Evolutionary conservation across 2,329 filamentous ascomycete species (phyloP), one percentile per base, ranked within the genome.

Genomic region (Ophiostoma pallidulum): DNA sequence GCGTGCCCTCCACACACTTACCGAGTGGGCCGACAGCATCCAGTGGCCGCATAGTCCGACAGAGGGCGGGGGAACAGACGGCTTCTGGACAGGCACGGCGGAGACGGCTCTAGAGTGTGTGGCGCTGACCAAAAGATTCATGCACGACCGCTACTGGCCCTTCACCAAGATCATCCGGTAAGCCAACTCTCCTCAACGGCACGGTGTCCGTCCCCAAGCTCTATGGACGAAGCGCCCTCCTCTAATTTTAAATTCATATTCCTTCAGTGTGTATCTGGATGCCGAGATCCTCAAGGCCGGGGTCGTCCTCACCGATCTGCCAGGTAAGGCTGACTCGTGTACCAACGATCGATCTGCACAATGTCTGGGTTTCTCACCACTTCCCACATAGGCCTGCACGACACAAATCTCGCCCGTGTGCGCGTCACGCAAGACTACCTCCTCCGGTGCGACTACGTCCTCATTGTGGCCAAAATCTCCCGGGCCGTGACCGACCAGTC

Each of bases 101-200:
- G 38, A 53, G n/a, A 60, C 56, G 2, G 56, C 60, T 10, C 53
- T 59, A 8, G 58, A 64, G 28, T 64, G 62, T 32, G 55, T 51
- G 10, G 52, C 59, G 16, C 56, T 57, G 44, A 62, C 59, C 2
- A 59, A 51, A 9, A n/a, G 57, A 1, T 64, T 65, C 38, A 64
- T 60, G 58, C 39, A 58, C 35, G 58, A 64, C 45, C 56, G 52
- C 16, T 57, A 60, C 35, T 66, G 62, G 62, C 62, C 63, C 6
- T 64, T 65, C 24, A 65, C 62, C 0, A 65, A 64, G 49, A 57
- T 62, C 8, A 63, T 65, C 14, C 59, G 59, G 62, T 62, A 55
- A 46, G 54, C 4, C 26, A 32, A 28, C 31, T 22, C 16, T 19
- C 33, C 32, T 35, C 44, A 39, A 3, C 1, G 19, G 10, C 10